Percentiles rank a stretch among this genome's conserved stretches.
Conservation (phyloP, 495 filamentous ascomycete species). For the Daldinia decipiens region DNA sequence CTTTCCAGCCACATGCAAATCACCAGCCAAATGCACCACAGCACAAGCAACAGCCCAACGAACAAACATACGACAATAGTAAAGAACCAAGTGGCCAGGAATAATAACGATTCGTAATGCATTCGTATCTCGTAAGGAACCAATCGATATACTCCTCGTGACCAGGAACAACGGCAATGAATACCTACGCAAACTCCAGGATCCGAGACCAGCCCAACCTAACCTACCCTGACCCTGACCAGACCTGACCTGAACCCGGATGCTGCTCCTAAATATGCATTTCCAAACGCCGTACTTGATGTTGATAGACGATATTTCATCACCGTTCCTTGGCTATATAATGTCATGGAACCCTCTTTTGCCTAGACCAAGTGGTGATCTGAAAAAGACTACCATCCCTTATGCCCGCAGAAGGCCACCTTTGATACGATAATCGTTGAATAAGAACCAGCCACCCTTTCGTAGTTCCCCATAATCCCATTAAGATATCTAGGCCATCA, state of each 20-base stretch:
- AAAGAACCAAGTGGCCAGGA: neutral
- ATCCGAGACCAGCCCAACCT: neutral
- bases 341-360: too few species aligned
- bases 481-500: conserved; percentile 23
- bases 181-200: neutral
- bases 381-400: neutral
- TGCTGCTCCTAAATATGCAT: neutral
- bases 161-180: conserved; percentile 6
- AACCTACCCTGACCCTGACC: neutral
- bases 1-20: neutral
- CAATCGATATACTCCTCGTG: neutral
- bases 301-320: neutral
- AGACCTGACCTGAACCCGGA: neutral
- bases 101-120: neutral
- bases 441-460: neutral
- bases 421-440: neutral
- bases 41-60: neutral
- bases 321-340: neutral
- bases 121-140: conserved; percentile 4
- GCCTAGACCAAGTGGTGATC: too few species aligned
- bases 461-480: neutral
- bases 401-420: too few species aligned
- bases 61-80: neutral
- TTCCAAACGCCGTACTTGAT: conserved; percentile 2
- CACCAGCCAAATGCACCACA: neutral